Base-by-base conservation (phyloP, 768 basidiomycete genomes). In the Postia placenta region DNA sequence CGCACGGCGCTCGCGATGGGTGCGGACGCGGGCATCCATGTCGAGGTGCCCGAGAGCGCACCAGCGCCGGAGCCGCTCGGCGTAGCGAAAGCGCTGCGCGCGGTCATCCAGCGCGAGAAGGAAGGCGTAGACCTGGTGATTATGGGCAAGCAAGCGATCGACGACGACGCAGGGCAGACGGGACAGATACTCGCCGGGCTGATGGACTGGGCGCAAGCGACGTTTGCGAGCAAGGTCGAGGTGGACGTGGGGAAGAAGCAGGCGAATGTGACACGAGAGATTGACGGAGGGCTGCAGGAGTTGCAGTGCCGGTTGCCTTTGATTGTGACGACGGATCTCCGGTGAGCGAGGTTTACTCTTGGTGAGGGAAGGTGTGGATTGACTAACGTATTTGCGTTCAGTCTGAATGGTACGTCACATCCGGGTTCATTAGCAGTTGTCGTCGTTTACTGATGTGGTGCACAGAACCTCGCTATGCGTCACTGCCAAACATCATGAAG, bases 1-100 rank as follows among this genome's bases (percentile, higher is more conserved):
- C 88, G 96, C 48, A 96, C 95, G 1, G 96, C 92, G 0, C 82
- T 99, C 25, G 96, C 96, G 6, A 96, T 98, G 90, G 96, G 96
- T 22, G 95, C 95, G 3, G 95, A 99, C 74, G 71, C 83, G 4
- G 93, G 81, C 40, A 79, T 97, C 54, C 96, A 98, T 68, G 79
- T 98, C 70, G 88, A 93, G 67, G 71, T 84, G 9, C 80, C 86
- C 14, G 92, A 93, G 47, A 68, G 72, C 5, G 74, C 75, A 6
- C 85, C 83, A 0, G 65, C 82, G 0, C 89, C 89, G 0, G 96
- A 99, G 64, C 96, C 96, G 9, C 81, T 99, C 39, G 83, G 85
- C 2, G 81, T 99, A 30, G 95, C 95, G 37, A 87, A 90, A 60
- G 81, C 89, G 1, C 77, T 99, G 52, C 78, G 77, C 35, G 86